Conservation (phyloP, 768 basidiomycete genomes). For the Strobilomyces dryophilus region DNA sequence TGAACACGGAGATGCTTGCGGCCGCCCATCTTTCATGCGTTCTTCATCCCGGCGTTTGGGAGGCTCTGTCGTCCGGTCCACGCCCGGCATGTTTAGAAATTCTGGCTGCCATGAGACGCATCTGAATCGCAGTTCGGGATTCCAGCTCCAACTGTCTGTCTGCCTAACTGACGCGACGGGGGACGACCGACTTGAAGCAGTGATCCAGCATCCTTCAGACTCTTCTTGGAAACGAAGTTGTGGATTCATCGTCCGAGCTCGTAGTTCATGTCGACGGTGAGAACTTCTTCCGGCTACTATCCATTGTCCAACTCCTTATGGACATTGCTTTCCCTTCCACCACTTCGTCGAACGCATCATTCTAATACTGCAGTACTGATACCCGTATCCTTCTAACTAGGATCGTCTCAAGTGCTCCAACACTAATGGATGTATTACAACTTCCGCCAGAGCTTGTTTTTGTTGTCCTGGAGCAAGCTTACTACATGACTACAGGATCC, state of each 20-base stretch:
- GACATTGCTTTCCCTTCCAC: too few species aligned
- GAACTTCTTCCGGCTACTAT: neutral
- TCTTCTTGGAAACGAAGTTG: neutral
- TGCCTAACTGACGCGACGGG: neutral
- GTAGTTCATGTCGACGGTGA: neutral
- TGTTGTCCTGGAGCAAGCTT: constrained; percentile 21
- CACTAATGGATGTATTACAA: constrained; percentile 6
- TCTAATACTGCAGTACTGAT: too few species aligned
- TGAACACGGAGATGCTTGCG: constrained; percentile 5
- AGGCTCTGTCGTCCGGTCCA: neutral
- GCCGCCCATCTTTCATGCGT: neutral
- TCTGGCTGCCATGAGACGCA: neutral
- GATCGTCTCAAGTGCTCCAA: neutral
- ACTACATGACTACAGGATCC: constrained; percentile 17
- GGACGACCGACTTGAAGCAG: neutral
- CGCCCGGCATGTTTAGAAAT: neutral
- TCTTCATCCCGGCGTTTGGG: constrained; percentile 18
- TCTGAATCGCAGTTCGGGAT: neutral
- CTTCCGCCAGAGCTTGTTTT: constrained; percentile 24
- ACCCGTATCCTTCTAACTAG: neutral
- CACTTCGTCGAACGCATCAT: too few species aligned
- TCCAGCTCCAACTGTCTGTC: neutral
- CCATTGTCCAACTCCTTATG: too few species aligned
- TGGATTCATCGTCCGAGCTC: neutral
- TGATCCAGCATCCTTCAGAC: neutral